Conservation (phyloP, 202 grass and related monocot species). For the Elaeis oleifera region DNA sequence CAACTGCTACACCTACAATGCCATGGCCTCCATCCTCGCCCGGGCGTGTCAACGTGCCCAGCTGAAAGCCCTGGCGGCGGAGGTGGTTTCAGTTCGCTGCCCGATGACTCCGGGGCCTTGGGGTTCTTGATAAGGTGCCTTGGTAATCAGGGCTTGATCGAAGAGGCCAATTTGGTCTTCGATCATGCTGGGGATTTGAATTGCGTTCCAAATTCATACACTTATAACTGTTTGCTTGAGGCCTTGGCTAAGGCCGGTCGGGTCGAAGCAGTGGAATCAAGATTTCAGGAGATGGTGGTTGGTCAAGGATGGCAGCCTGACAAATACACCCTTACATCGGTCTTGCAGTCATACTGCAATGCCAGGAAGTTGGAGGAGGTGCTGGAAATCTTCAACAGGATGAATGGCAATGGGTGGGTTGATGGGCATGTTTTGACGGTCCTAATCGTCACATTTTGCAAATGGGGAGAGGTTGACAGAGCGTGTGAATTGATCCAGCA, state of each 20-base stretch:
- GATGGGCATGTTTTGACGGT: constrained; percentile 58
- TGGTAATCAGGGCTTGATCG: constrained; percentile 33
- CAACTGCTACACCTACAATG: constrained; percentile 73
- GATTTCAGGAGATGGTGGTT: constrained; percentile 52
- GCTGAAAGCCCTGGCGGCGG: constrained; percentile 37
- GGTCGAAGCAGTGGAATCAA: constrained; percentile 32
- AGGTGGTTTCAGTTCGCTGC: constrained; percentile 32
- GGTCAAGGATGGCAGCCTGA: constrained; percentile 32
- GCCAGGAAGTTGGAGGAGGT: constrained; percentile 31
- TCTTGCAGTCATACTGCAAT: constrained; percentile 66
- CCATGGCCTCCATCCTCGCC: constrained; percentile 57
- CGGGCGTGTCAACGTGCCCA: constrained; percentile 20
- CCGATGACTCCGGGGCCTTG: constrained; percentile 55
- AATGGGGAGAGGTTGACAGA: constrained; percentile 56
- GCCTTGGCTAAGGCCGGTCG: constrained; percentile 47
- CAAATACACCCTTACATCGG: constrained; percentile 67
- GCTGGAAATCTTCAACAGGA: constrained; percentile 40
- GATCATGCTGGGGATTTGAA: constrained; percentile 38
- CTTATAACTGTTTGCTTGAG: constrained; percentile 74
- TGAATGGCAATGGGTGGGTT: constrained; percentile 50
- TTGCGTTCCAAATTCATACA: constrained; percentile 65
- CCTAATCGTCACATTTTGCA: constrained; percentile 61
- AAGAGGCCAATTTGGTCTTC: constrained; percentile 43
- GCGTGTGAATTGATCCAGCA: constrained; percentile 44
- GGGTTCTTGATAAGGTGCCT: constrained; percentile 76